phyloP scores from a whole-genome alignment of 2,329 filamentous ascomycete species.

The Nemania sp. region DNA sequence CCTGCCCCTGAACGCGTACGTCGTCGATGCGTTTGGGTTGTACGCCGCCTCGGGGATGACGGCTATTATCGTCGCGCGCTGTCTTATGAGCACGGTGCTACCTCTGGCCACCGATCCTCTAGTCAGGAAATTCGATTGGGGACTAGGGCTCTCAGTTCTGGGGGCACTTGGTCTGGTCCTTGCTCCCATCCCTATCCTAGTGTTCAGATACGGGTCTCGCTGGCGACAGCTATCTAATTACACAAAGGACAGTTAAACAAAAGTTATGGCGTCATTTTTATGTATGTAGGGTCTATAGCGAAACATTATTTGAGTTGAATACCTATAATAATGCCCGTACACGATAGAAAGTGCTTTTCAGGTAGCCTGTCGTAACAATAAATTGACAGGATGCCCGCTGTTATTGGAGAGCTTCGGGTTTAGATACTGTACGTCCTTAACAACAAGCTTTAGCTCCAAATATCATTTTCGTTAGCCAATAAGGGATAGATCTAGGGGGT shows the following conservation, averaged over 20 bases:
- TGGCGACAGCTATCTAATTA: slow-evolving; percentile 66
- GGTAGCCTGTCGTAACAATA: too few relatives aligned
- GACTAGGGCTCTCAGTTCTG: slow-evolving; percentile 62
- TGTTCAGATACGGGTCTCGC: slow-evolving; percentile 62
- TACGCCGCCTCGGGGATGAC: slow-evolving; percentile 70
- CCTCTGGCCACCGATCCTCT: slow-evolving; percentile 64
- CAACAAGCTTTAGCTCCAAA: too few relatives aligned
- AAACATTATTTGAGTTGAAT: neutral
- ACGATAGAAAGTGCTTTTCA: too few relatives aligned
- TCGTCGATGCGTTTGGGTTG: slow-evolving; percentile 67
- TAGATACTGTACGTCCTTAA: too few relatives aligned
- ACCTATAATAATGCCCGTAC: neutral
- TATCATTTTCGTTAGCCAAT: too few relatives aligned
- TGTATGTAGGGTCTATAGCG: neutral
- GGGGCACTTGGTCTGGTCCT: slow-evolving; percentile 57
- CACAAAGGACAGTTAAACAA: slow-evolving; percentile 54
- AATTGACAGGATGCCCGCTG: too few relatives aligned
- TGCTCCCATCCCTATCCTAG: slow-evolving; percentile 62
- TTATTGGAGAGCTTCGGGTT: too few relatives aligned
- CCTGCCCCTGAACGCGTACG: slow-evolving; percentile 65
- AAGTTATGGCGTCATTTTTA: neutral
- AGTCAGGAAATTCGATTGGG: slow-evolving; percentile 62
- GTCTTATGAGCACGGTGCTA: slow-evolving; percentile 67
- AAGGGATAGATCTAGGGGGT: too few relatives aligned
- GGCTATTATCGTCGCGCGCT: slow-evolving; percentile 66